phyloP scores from a whole-genome alignment of 345 rosid species.

The Salix viminalis region DNA sequence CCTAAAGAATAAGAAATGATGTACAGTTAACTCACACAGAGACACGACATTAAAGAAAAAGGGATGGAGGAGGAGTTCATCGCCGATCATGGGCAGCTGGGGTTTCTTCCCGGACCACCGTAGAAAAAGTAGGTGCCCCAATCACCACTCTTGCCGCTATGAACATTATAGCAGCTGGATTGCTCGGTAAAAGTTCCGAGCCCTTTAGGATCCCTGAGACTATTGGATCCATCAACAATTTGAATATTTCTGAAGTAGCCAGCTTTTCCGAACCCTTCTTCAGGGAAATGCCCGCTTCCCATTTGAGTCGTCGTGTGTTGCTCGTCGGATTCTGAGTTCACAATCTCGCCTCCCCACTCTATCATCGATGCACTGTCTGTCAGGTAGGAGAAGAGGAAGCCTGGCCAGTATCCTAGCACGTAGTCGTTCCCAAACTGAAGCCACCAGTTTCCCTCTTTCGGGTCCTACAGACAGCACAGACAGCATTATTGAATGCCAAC shows the following conservation, averaged over 20 bases:
- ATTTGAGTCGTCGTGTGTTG: conserved; percentile 33
- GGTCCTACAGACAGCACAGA: conserved; percentile 23
- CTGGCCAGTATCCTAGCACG: conserved; percentile 46
- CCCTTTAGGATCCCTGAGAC: conserved; percentile 22
- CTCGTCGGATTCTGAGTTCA: conserved; percentile 7
- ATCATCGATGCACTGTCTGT: conserved; percentile 18
- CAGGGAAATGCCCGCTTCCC: conserved; percentile 47
- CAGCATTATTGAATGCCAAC: background rate
- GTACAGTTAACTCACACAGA: background rate
- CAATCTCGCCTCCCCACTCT: conserved; percentile 44
- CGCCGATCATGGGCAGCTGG: conserved; percentile 19
- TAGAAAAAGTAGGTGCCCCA: conserved; percentile 27
- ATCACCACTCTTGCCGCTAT: conserved; percentile 14
- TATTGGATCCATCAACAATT: conserved; percentile 26
- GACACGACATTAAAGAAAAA: background rate
- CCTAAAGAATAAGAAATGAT: background rate
- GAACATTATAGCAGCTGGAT: conserved; percentile 25
- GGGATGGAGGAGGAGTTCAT: background rate
- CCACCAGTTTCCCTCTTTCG: conserved; percentile 41
- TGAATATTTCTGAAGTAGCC: conserved; percentile 28
- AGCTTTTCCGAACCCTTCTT: conserved; percentile 32
- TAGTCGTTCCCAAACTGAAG: conserved; percentile 15
- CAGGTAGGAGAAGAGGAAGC: conserved; percentile 23
- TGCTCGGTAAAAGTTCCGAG: conserved; percentile 19
- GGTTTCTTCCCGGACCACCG: conserved; percentile 31